Conservation (phyloP, 805 yeast species). For the Candida hungchunana region DNA sequence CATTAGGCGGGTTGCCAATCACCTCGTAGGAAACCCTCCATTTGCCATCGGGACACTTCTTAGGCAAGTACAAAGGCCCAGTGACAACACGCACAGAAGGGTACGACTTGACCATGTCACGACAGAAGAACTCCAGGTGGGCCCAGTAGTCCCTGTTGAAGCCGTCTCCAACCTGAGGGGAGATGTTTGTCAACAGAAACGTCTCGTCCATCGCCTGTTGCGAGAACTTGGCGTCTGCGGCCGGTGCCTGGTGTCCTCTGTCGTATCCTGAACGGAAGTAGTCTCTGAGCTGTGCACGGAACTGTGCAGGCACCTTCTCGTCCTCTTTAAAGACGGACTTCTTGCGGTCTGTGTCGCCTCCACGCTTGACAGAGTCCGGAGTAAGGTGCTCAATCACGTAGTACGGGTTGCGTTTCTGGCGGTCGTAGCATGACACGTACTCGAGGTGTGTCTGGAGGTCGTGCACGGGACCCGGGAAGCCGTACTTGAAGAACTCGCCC, state of each 20-base stretch:
- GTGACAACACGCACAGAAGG: conserved; percentile 81
- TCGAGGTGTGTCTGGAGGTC: conserved; percentile 72
- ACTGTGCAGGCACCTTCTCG: conserved; percentile 68
- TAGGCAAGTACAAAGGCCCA: conserved; percentile 90
- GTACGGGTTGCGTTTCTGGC: conserved; percentile 80
- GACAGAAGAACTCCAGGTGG: conserved; percentile 83
- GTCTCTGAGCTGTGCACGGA: conserved; percentile 75
- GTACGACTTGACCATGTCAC: conserved; percentile 71
- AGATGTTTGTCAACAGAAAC: conserved; percentile 81
- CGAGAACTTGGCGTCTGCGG: conserved; percentile 90
- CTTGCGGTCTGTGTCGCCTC: conserved; percentile 65
- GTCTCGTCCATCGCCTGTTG: conserved; percentile 96
- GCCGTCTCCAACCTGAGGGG: conserved; percentile 97
- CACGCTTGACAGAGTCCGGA: conserved; percentile 53
- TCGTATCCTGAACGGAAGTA: conserved; percentile 95
- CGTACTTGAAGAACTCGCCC: conserved; percentile 79
- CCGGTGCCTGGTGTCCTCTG: conserved; percentile 96
- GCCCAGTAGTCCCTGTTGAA: conserved; percentile 99
- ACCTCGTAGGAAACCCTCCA: conserved; percentile 83
- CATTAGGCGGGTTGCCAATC: conserved; percentile 92
- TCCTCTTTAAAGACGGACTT: conserved; percentile 86
- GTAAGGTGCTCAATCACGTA: conserved; percentile 88
- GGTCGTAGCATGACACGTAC: conserved; percentile 81
- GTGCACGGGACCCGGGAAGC: conserved; percentile 93
- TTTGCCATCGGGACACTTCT: conserved; percentile 71